phyloP scores from a whole-genome alignment of 106 monocot species.

The Dendrobium officinale region DNA sequence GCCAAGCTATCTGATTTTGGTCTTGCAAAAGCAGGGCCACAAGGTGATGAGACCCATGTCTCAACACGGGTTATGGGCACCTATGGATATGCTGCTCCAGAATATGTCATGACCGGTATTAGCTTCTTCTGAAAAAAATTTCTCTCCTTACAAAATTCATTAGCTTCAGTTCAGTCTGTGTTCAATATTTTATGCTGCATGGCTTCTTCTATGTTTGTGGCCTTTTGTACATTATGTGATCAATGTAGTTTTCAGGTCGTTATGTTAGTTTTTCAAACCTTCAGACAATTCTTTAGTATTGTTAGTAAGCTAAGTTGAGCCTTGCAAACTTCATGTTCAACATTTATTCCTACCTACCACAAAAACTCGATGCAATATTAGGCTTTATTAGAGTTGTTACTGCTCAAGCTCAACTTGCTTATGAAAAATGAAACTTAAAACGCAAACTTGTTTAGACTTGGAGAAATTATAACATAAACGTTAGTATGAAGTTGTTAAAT shows the following conservation, averaged over 20 bases:
- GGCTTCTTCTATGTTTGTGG: neutral
- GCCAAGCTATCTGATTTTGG: slow-evolving; percentile 94
- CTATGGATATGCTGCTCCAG: slow-evolving; percentile 93
- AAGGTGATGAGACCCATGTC: slow-evolving; percentile 89
- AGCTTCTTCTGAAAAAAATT: neutral
- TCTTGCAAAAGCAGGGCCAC: slow-evolving; percentile 88
- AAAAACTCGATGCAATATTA: too few relatives aligned
- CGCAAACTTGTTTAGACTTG: too few relatives aligned
- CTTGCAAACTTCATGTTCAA: too few relatives aligned
- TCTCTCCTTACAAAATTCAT: neutral
- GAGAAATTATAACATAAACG: too few relatives aligned
- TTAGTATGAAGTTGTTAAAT: too few relatives aligned
- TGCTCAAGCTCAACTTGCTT: too few relatives aligned
- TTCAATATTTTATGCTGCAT: neutral
- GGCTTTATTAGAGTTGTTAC: too few relatives aligned
- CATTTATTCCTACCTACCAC: too few relatives aligned
- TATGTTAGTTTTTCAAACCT: neutral
- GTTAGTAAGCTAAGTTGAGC: neutral
- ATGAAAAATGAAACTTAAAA: too few relatives aligned
- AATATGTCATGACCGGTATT: slow-evolving; percentile 96
- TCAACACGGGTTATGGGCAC: slow-evolving; percentile 96
- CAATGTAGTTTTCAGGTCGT: neutral
- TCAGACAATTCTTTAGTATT: neutral
- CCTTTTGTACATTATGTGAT: neutral
- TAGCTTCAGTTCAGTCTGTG: neutral